A percentile compares a stretch with the other conserved stretches of the same genome.
Evolutionary conservation across 2,329 filamentous ascomycete species (phyloP).

Genomic region (Sclerotinia minor): DNA sequence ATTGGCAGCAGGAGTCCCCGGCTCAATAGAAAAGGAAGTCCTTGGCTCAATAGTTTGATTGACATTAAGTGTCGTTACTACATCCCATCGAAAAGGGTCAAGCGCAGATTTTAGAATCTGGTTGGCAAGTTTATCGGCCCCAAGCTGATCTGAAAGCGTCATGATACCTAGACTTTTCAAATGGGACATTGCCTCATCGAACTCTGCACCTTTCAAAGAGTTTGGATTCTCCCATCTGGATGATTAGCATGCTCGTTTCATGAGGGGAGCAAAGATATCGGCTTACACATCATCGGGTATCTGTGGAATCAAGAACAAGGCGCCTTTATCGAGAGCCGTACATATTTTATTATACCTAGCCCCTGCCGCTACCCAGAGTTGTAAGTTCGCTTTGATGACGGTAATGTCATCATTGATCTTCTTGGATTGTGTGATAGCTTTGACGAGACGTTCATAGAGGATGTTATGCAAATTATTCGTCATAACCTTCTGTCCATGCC

Average conservation of each 20-base stretch:
- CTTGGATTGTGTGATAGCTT: background rate
- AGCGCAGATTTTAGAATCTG: conserved; percentile 6
- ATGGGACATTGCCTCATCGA: background rate
- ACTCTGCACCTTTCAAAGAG: background rate
- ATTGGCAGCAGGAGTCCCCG: background rate
- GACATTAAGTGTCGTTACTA: background rate
- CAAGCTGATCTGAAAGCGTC: background rate
- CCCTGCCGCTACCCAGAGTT: background rate
- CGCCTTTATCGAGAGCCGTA: background rate
- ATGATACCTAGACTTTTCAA: background rate
- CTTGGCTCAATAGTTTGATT: background rate
- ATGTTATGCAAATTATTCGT: background rate
- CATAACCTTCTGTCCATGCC: background rate
- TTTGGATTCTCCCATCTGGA: background rate
- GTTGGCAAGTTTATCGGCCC: background rate
- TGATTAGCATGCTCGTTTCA: background rate
- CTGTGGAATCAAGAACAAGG: conserved; percentile 6
- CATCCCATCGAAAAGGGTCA: conserved; percentile 5
- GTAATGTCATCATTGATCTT: background rate
- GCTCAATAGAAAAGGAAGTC: background rate
- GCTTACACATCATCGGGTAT: conserved; percentile 6
- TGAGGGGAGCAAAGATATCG: background rate
- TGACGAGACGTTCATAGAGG: background rate
- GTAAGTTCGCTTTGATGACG: background rate
- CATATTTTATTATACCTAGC: conserved; percentile 2